Base-by-base conservation (phyloP, 2,329 filamentous ascomycete genomes). In the Sarocladium brachiariae region DNA sequence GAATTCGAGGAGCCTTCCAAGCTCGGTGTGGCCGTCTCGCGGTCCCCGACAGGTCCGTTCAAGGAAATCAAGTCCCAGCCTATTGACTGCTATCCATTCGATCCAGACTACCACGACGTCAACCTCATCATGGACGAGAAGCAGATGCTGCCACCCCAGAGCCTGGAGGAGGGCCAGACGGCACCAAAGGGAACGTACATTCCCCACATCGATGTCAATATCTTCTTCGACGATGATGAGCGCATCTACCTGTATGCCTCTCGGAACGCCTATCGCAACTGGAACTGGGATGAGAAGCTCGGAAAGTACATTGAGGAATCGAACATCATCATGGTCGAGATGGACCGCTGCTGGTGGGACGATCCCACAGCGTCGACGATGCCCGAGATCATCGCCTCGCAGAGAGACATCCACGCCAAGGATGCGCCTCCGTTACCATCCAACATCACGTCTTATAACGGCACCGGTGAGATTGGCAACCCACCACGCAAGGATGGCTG, bases 201-300 rank as follows among this genome's bases (percentile, higher is more conserved):
- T 18, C 65, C 65, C 1, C 64, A 61, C 3, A 74, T 76, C 7
- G 74, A 76, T 49, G 66, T 71, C 0, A 71, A 75, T 59, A 61
- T 78, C n/a, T 70, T 76, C 35, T 74, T 71, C 35, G 55, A 61
- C 5, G 46, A 49, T 27, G 62, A 69, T 52, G 65, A 62, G 2
- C 59, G 57, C 5, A 57, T 63, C 11, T 72, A 74, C 50, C 50
- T 68, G 0, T 67, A 66, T 50, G 53, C 58, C 3, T 67, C 65
- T 1, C 58, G 65, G 5, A 67, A 67, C 39, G 65, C 65, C 2
- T 67, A 67, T 48, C 58, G 65, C 1, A 67, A 67, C 43, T 67
- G 65, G 65, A 67, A 65, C 30, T 67, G 65, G 65, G 65, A 67
- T 37, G 52, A 54, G 1, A 46, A 53, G 3, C 35, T 66, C 18